phyloP scores from a whole-genome alignment of 768 basidiomycete genomes.

The Pisolithus sp. region DNA sequence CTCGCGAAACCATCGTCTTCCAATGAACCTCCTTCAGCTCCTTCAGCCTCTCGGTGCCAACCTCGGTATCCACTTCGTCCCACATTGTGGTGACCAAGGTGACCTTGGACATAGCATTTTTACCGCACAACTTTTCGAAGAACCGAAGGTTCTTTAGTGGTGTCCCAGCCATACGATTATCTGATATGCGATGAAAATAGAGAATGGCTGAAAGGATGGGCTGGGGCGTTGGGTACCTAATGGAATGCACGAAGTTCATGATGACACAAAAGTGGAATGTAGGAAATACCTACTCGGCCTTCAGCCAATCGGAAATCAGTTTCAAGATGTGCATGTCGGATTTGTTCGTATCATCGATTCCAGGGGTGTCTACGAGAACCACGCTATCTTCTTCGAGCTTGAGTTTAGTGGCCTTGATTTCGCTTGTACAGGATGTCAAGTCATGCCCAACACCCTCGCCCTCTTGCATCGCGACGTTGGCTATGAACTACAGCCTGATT shows the following conservation, averaged over 20 bases:
- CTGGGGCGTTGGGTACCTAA: slow-evolving; percentile 6
- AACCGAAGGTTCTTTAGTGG: slow-evolving; percentile 28
- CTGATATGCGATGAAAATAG: slow-evolving; percentile 36
- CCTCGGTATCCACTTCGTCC: slow-evolving; percentile 17
- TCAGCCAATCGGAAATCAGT: slow-evolving; percentile 32
- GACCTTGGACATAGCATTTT: slow-evolving; percentile 24
- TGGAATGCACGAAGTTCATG: neutral
- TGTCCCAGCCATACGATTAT: slow-evolving; percentile 31
- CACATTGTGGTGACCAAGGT: slow-evolving; percentile 9
- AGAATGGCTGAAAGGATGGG: slow-evolving; percentile 29
- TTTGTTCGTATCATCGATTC: slow-evolving; percentile 42
- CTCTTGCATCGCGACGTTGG: neutral
- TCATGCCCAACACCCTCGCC: slow-evolving; percentile 5
- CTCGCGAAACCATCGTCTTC: neutral
- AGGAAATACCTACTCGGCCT: neutral
- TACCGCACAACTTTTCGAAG: slow-evolving; percentile 26
- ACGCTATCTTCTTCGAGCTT: slow-evolving; percentile 21
- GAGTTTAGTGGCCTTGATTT: slow-evolving; percentile 3
- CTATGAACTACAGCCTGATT: neutral
- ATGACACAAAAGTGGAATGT: too few species aligned
- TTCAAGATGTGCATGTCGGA: slow-evolving; percentile 38
- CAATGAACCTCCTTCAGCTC: slow-evolving; percentile 2
- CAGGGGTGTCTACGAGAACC: slow-evolving; percentile 47
- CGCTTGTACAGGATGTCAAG: slow-evolving; percentile 8
- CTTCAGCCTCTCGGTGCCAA: slow-evolving; percentile 13